phyloP scores from a whole-genome alignment of 2,329 filamentous ascomycete species.

The Ophiostoma tasmaniense region DNA sequence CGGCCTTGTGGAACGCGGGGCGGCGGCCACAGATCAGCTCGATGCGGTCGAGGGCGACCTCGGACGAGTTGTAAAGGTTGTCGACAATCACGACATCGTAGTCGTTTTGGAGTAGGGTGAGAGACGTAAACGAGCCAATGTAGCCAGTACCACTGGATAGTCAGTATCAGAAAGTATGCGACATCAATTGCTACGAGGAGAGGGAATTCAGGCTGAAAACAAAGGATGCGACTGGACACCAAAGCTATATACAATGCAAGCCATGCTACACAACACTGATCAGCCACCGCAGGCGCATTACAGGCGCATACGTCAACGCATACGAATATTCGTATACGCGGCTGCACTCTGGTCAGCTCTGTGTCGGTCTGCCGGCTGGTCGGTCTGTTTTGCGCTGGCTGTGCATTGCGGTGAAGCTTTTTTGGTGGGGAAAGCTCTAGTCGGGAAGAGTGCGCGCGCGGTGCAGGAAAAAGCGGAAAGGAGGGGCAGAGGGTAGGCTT shows the following conservation, averaged over 20 bases:
- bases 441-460: slow-evolving; percentile 2
- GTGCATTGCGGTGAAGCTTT: not conserved
- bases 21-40: slow-evolving; percentile 87
- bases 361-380: not conserved
- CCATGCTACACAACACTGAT: not conserved
- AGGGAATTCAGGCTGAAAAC: not conserved
- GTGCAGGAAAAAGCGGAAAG: not conserved
- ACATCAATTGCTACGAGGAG: not conserved
- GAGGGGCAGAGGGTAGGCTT: slow-evolving; percentile 7
- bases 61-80: slow-evolving; percentile 93
- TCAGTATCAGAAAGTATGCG: too few species aligned
- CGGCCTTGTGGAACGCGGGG: slow-evolving; percentile 73
- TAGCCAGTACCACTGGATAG: slow-evolving; percentile 82
- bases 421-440: slow-evolving; percentile 20
- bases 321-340: slow-evolving; percentile 6
- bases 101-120: slow-evolving; percentile 83
- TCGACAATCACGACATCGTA: slow-evolving; percentile 97
- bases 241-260: not conserved
- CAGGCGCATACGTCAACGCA: slow-evolving; percentile 13
- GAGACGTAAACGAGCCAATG: slow-evolving; percentile 94
- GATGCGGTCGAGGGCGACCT: slow-evolving; percentile 87
- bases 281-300: not conserved
- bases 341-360: not conserved
- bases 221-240: not conserved
- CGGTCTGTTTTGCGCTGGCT: not conserved